Percentiles rank a stretch among this genome's conserved stretches.
phyloP scores from a whole-genome alignment of 1,284 basidiomycete species.

The Testicularia cyperi region DNA sequence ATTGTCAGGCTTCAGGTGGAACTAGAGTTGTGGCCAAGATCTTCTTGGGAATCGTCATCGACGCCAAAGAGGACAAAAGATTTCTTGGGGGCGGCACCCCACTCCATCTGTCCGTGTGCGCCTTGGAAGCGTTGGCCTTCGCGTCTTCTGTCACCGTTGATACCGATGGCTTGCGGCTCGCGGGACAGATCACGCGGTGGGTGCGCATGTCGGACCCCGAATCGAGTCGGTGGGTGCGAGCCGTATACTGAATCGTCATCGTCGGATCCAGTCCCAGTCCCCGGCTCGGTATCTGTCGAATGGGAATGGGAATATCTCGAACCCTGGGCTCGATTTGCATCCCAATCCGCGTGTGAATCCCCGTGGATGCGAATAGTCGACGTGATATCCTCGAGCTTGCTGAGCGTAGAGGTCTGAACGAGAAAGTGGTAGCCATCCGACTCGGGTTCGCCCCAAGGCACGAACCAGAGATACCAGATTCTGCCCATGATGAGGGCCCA shows the following conservation, averaged over 20 bases:
- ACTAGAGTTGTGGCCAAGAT: too few species aligned
- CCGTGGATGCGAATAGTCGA: slow-evolving; percentile 13
- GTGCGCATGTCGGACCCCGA: slow-evolving; percentile 15
- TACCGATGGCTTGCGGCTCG: too few species aligned
- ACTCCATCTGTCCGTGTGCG: slow-evolving; percentile 43
- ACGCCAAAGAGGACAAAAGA: slow-evolving; percentile 36
- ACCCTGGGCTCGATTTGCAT: too few species aligned
- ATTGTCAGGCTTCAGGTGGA: too few species aligned
- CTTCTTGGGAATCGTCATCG: slow-evolving; percentile 25
- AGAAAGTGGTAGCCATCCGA: slow-evolving; percentile 33
- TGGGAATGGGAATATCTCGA: too few species aligned
- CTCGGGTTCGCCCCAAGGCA: slow-evolving; percentile 44
- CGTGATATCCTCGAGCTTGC: slow-evolving; percentile 38
- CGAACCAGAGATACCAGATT: slow-evolving; percentile 36
- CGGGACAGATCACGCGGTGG: too few species aligned
- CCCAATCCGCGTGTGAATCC: too few species aligned
- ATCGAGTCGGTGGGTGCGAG: slow-evolving; percentile 3
- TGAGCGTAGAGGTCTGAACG: slow-evolving; percentile 28
- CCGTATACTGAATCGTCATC: slow-evolving; percentile 30
- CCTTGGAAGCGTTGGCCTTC: slow-evolving; percentile 24
- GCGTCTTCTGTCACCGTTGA: too few species aligned
- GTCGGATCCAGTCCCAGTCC: too few species aligned
- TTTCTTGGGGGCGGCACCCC: slow-evolving; percentile 42
- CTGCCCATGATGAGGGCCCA: slow-evolving; percentile 48
- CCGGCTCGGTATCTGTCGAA: neutral